phyloP scores from a whole-genome alignment of 805 yeast species.

The Candida germanica region DNA sequence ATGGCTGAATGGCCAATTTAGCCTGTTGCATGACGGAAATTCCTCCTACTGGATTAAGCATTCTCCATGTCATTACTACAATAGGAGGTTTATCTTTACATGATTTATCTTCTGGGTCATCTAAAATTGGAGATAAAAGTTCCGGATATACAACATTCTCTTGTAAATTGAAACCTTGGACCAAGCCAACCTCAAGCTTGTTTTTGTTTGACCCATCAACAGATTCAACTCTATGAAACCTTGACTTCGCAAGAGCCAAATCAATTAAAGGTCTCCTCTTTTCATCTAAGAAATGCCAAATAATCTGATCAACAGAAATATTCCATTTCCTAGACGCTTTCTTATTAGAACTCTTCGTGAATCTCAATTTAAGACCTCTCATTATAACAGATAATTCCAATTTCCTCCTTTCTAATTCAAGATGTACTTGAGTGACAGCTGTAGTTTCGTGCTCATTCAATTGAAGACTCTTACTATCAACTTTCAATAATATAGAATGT shows the following conservation, averaged over 20 bases:
- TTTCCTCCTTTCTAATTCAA: conserved; percentile 31
- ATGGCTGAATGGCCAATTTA: conserved; percentile 58
- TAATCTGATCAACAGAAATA: conserved; percentile 58
- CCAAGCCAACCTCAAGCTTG: conserved; percentile 51
- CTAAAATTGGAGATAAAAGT: conserved; percentile 51
- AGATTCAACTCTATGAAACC: conserved; percentile 59
- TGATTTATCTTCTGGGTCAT: conserved; percentile 13
- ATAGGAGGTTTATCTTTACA: conserved; percentile 12
- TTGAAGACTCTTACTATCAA: conserved; percentile 32
- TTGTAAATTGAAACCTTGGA: conserved; percentile 69
- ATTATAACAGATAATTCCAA: conserved; percentile 35
- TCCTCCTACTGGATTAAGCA: conserved; percentile 86
- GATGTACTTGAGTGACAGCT: conserved; percentile 21
- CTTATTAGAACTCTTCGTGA: conserved; percentile 19
- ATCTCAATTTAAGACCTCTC: conserved; percentile 25
- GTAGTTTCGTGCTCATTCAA: conserved; percentile 19
- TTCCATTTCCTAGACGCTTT: conserved; percentile 22
- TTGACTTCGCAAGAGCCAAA: conserved; percentile 59
- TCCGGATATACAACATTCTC: conserved; percentile 63
- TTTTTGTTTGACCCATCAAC: conserved; percentile 68
- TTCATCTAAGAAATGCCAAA: conserved; percentile 65
- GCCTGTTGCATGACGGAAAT: conserved; percentile 73
- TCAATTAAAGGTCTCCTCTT: conserved; percentile 64
- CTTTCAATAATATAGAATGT: conserved; percentile 35
- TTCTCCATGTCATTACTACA: conserved; percentile 56